phyloP scores from a whole-genome alignment of 257 asterid species.

The Gynochthodes officinalis region DNA sequence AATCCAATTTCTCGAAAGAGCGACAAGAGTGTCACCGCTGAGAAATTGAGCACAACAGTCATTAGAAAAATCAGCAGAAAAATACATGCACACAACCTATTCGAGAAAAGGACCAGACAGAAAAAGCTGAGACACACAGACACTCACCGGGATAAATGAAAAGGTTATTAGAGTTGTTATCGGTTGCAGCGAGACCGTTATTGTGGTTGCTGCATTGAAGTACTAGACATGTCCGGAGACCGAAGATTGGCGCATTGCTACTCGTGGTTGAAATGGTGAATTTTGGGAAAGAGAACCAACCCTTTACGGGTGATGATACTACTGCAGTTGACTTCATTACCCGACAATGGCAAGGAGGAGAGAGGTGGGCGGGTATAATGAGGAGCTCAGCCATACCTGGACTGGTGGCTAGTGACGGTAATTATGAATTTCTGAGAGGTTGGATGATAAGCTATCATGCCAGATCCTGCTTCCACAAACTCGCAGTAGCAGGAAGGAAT shows the following conservation, averaged over 20 bases:
- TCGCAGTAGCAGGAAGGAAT: too few relatives aligned
- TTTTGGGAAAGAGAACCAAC: slow-evolving; percentile 12
- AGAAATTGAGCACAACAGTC: background rate
- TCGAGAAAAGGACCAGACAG: slow-evolving; percentile 13
- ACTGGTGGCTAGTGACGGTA: background rate
- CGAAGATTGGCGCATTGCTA: background rate
- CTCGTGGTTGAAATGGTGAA: slow-evolving; percentile 8
- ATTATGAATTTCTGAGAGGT: background rate
- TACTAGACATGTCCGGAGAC: background rate
- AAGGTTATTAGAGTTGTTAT: slow-evolving; percentile 15
- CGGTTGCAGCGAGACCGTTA: slow-evolving; percentile 22
- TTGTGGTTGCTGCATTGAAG: slow-evolving; percentile 28
- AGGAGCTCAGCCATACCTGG: slow-evolving; percentile 17
- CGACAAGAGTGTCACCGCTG: slow-evolving; percentile 48
- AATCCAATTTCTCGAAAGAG: slow-evolving; percentile 67
- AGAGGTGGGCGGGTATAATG: slow-evolving; percentile 3
- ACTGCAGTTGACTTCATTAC: background rate
- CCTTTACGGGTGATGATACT: background rate
- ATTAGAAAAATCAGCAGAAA: background rate
- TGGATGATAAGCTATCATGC: background rate
- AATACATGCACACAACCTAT: background rate
- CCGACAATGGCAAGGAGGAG: slow-evolving; percentile 7
- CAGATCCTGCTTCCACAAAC: background rate
- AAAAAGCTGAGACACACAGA: background rate
- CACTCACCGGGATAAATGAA: slow-evolving; percentile 36